These are phyloP conservation scores for Pythium folliculosum DNA, from an alignment of 352 stramenopile genomes.

Conservation along the genomic window DNA sequence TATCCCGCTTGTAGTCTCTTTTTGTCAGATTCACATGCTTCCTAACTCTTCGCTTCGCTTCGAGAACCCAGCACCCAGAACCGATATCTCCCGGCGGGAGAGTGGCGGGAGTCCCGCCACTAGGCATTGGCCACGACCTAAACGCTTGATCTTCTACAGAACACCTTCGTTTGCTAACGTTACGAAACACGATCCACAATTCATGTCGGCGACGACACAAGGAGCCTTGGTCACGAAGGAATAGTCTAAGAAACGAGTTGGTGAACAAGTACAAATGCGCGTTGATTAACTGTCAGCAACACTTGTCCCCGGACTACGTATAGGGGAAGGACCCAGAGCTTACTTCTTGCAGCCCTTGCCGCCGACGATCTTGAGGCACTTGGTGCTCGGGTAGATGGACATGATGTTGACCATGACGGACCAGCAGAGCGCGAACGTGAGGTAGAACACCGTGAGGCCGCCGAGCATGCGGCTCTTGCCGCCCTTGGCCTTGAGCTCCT, in stretches of 20 bases:
- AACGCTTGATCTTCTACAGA: too few species aligned
- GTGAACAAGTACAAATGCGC: neutral
- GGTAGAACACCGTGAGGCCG: neutral
- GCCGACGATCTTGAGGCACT: conserved; percentile 4
- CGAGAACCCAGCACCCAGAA: too few species aligned
- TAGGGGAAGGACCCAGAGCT: neutral
- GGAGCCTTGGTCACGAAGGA: too few species aligned
- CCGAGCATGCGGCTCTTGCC: neutral
- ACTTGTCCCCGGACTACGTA: neutral
- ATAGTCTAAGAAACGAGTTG: neutral
- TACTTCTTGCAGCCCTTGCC: conserved; percentile 8
- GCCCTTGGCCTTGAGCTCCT: conserved; percentile 4
- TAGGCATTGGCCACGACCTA: too few species aligned
- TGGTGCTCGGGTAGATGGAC: conserved; percentile 10
- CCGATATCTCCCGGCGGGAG: too few species aligned
- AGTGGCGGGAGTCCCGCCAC: too few species aligned
- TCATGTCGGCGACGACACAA: too few species aligned
- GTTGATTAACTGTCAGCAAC: neutral
- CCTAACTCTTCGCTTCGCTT: too few species aligned
- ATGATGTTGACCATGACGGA: conserved; percentile 8
- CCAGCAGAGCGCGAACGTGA: conserved; percentile 1
- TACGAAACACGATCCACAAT: too few species aligned
- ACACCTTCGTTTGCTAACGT: too few species aligned
- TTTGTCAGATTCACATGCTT: too few species aligned
- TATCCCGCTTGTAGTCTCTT: too few species aligned